These are phyloP conservation scores for Epipyxis sp. DNA, from an alignment of 108 stramenopile genomes.

Conservation along the genomic window DNA sequence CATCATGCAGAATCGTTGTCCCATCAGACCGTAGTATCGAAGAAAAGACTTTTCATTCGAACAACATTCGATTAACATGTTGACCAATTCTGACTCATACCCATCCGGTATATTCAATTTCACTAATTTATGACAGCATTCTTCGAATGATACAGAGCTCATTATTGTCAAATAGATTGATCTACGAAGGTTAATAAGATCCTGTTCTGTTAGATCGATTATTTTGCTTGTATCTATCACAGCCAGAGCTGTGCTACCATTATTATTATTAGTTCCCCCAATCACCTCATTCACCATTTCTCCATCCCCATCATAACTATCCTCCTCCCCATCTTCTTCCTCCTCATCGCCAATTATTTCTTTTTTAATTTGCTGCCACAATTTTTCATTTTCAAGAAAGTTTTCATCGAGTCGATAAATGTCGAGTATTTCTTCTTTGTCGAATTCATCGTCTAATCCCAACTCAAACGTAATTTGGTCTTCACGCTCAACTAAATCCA, in stretches of 20 bases:
- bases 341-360: conserved; percentile 79
- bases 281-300: conserved; percentile 53
- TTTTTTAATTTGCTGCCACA: conserved; percentile 76
- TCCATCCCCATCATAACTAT: conserved; percentile 48
- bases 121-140: conserved; percentile 94
- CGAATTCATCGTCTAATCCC: conserved; percentile 84
- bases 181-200: conserved; percentile 90
- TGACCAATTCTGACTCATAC: conserved; percentile 64
- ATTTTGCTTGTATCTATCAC: conserved; percentile 22
- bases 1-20: conserved; percentile 85
- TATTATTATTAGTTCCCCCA: conserved; percentile 35
- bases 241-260: conserved; percentile 15
- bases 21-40: conserved; percentile 88
- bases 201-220: conserved; percentile 61
- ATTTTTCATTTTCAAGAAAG: conserved; percentile 74
- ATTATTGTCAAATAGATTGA: conserved; percentile 98
- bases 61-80: conserved; percentile 98
- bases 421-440: conserved; percentile 79
- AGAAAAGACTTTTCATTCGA: conserved; percentile 92
- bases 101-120: conserved; percentile 86
- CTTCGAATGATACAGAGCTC: conserved; percentile 96
- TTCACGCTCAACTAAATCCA: conserved; percentile 93
- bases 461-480: conserved; percentile 97
- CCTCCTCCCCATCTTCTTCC: conserved; percentile 52
- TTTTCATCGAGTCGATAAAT: conserved; percentile 69